Base-by-base conservation (phyloP, 2,329 filamentous ascomycete species). In the Nannizziopsis barbatae region DNA sequence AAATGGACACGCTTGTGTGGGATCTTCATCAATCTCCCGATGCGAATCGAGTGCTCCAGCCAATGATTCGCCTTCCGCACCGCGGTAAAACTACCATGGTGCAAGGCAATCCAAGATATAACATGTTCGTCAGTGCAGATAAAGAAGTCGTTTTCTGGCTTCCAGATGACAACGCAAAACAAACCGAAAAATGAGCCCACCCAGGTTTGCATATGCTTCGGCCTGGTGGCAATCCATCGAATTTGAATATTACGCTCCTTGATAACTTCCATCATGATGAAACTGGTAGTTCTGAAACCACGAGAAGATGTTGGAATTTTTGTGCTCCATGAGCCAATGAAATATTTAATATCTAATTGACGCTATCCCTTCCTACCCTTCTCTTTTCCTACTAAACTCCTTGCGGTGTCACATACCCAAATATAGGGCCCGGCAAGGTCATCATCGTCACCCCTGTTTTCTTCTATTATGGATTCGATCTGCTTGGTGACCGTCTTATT, bases 81-180 rank as follows among this genome's bases (percentile, higher is more conserved):
- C 59, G 67, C 76, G 69, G 80, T 73, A 62, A 80, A 79, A 67
- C 79, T 11, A 40, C 48, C 12, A 44, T 55, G 18, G 52, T 55
- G 5, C 52, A 52, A 31, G 27, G 42, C 64, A 96, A 95, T 62
- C 92, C 89, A 20, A 77, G 89, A 43, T 92, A 84, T 66, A 95
- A 96, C 65, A 81, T 95, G 71, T 76, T 96, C 56, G 89, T 87
- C 7, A 92, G 83, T 39, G 92, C 87, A 2, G 89, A 96, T 58
- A 83, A 83, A 60, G 88, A 95, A 47, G 71, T 87, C 52, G 68
- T 86, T 15, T 86, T 89, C 57, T 89, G 84, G 84, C 65, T 86
- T 32, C 84, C 84, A 1, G 83, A 87, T 62, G 76, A 79, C 38
- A 52, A 52, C 35, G 53, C 58, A n/a, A 62, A 59, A 50, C 45